Percentiles rank a stretch among this genome's conserved stretches.
phyloP scores from a whole-genome alignment of 345 rosid species.

The Eucalyptus polybractea region DNA sequence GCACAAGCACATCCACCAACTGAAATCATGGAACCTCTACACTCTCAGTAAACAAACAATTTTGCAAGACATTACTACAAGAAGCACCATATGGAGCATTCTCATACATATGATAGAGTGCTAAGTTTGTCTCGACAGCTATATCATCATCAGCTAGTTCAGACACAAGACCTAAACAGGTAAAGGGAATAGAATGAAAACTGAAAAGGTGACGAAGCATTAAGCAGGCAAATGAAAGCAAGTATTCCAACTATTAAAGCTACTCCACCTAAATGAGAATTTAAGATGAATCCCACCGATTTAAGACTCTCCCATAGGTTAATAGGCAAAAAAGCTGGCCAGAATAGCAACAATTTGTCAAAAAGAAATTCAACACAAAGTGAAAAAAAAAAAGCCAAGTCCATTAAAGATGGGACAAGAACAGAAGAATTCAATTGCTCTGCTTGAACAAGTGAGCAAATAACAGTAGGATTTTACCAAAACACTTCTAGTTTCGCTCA shows the following conservation, averaged over 20 bases:
- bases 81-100: not conserved
- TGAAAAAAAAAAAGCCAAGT: not conserved
- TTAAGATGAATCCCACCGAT: slow-evolving; percentile 3
- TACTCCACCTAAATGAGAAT: not conserved
- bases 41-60: not conserved
- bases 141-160: not conserved
- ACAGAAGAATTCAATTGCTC: not conserved
- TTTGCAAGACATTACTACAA: not conserved
- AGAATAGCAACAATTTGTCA: slow-evolving; percentile 11
- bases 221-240: not conserved
- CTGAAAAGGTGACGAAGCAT: not conserved
- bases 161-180: not conserved
- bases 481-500: not conserved
- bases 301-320: not conserved
- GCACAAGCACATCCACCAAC: slow-evolving; percentile 65
- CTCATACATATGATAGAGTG: not conserved
- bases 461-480: not conserved
- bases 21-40: slow-evolving; percentile 19
- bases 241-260: not conserved
- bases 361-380: not conserved
- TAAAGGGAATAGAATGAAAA: not conserved
- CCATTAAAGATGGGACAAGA: not conserved
- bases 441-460: not conserved
- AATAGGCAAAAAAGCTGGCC: not conserved
- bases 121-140: not conserved